Conservation (phyloP, 495 filamentous ascomycete species). For the Neurospora sp. region DNA sequence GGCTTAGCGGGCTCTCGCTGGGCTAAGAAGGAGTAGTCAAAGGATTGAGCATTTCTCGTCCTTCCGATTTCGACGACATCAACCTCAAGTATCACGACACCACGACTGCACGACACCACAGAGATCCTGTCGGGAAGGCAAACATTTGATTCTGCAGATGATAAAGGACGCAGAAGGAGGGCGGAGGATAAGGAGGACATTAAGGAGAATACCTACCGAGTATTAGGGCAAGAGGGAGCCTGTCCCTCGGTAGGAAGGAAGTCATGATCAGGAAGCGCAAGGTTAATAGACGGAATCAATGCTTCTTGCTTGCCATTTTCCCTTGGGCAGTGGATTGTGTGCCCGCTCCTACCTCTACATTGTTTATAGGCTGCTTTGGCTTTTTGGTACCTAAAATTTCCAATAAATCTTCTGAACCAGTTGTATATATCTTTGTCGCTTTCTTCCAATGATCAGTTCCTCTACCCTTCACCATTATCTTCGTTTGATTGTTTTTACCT, state of each 20-base stretch:
- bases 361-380: neutral
- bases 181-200: neutral
- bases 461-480: neutral
- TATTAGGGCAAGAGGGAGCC: neutral
- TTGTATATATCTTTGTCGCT: neutral
- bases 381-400: neutral
- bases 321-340: neutral
- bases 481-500: neutral
- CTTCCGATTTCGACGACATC: neutral
- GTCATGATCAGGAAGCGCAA: neutral
- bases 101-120: too few species aligned
- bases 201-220: neutral
- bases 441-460: neutral
- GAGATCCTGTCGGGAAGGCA: too few species aligned
- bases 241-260: neutral
- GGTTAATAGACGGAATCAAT: neutral
- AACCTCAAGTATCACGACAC: neutral
- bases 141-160: neutral
- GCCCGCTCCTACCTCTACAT: neutral
- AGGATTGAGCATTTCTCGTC: neutral
- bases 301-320: neutral
- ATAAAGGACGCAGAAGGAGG: neutral
- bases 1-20: neutral
- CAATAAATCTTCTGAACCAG: neutral
- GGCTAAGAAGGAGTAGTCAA: neutral